Conservation (phyloP, 805 yeast genomes). For the Spathaspora passalidarum region DNA sequence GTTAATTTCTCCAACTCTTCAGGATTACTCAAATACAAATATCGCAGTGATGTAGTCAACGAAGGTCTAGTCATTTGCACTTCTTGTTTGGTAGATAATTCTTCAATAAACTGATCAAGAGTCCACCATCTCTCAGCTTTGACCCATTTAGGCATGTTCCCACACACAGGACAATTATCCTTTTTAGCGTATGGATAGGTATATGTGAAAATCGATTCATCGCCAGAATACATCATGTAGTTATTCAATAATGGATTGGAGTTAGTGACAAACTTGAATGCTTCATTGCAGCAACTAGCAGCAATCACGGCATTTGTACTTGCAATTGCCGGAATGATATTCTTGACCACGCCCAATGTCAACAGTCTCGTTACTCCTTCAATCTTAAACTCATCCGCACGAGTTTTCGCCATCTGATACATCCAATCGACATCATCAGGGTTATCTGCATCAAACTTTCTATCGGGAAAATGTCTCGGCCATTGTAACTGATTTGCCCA, state of each 20-base stretch:
- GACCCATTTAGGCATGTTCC: constrained; percentile 31
- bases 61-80: constrained; percentile 43
- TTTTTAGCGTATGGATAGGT: constrained; percentile 62
- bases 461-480: constrained; percentile 50
- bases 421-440: constrained; percentile 66
- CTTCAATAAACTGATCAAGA: constrained; percentile 42
- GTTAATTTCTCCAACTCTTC: constrained; percentile 45
- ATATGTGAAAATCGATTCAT: constrained; percentile 71
- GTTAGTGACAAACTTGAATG: constrained; percentile 72
- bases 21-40: constrained; percentile 48
- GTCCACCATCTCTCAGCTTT: constrained; percentile 30
- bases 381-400: constrained; percentile 69
- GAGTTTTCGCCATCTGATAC: constrained; percentile 45
- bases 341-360: constrained; percentile 84
- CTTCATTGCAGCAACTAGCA: constrained; percentile 84
- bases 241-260: constrained; percentile 66
- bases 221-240: constrained; percentile 86
- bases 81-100: constrained; percentile 29
- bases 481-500: constrained; percentile 81
- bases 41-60: constrained; percentile 34
- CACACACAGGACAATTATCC: constrained; percentile 76
- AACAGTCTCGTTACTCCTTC: constrained; percentile 70
- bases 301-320: constrained; percentile 92
- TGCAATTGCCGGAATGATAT: constrained; percentile 91
- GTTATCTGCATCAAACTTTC: constrained; percentile 63